Base-by-base conservation (phyloP, 306 rosid genomes). In the Vigna hirtella region DNA sequence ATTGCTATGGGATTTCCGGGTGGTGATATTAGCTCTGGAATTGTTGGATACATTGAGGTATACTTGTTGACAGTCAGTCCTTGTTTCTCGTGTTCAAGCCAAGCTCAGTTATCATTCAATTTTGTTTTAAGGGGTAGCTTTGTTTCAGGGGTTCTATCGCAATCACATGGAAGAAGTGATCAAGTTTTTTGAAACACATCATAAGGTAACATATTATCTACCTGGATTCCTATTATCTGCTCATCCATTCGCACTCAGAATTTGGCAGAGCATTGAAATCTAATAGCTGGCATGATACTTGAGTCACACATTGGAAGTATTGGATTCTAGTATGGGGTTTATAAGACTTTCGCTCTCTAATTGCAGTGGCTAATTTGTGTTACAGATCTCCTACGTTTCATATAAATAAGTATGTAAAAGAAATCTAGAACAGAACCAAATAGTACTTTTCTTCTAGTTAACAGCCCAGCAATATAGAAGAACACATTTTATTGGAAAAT, bases 81-180 rank as follows among this genome's bases (percentile, higher is more conserved):
- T 73, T 82, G 59, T 66, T 28, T 77, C 81, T 75, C 63, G 70
- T 58, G 69, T 82, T 81, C 70, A 56, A 50, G 24, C 51, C 53
- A 42, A 77, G 79, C 20, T 82, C 42, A 48, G 53, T 70, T 76
- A 68, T 79, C 43, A 62, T 38, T 66, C 87, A 55, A 63, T 59
- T 66, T 73, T 71, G 50, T 76, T 74, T 55, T 18, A 84, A 86
- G 26, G 70, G 67, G 75, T 79, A 79, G 49, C 43, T 81, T 55
- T 86, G 69, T 53, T 89, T 84, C 92, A 91, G 98, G 98, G 98
- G 18, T 89, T 94, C 80, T 94, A 94, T 80, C 87, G 97, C 72
- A 94, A 94, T 87, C 98, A 94, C 87, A 94, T 94, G 97, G 97
- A 91, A 79, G 98, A 94, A 85, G 97, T 94, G 72, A 88, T 92